Percentiles rank a stretch among this genome's conserved stretches.
Conservation (phyloP, 2,329 filamentous ascomycete genomes). For the Bertia moriformis region DNA sequence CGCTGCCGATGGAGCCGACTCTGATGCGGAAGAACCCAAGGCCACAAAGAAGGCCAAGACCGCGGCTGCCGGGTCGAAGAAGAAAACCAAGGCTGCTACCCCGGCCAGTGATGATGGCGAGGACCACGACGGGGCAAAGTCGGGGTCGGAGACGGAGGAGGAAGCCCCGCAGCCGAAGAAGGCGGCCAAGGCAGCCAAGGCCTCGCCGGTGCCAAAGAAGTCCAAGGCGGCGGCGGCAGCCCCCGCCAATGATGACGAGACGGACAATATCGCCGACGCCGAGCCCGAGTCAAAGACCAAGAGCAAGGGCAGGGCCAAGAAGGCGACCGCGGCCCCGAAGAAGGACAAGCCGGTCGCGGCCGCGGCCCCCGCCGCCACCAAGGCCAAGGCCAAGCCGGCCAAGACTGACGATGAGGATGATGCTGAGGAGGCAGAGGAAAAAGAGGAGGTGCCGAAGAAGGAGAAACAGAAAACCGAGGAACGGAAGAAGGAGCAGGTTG, state of each 20-base stretch:
- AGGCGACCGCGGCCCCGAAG: slow-evolving; percentile 8
- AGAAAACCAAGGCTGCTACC: slow-evolving; percentile 5
- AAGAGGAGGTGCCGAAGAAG: slow-evolving; percentile 6
- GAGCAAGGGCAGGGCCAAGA: slow-evolving; percentile 8
- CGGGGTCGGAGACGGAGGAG: slow-evolving; percentile 8
- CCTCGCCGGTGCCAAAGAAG: slow-evolving; percentile 10
- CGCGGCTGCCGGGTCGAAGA: slow-evolving; percentile 12
- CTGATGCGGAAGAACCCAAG: slow-evolving; percentile 7
- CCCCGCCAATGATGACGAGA: slow-evolving; percentile 12
- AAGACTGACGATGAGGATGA: slow-evolving; percentile 7
- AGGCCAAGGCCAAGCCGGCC: slow-evolving; percentile 9
- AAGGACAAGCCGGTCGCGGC: slow-evolving; percentile 7
- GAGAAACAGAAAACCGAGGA: slow-evolving; percentile 5
- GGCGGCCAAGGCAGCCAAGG: slow-evolving; percentile 10
- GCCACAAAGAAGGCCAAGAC: slow-evolving; percentile 18
- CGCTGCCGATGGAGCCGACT: too few species aligned
- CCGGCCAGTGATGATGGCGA: slow-evolving; percentile 5
- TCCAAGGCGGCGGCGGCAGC: slow-evolving; percentile 23
- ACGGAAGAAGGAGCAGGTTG: slow-evolving; percentile 2
- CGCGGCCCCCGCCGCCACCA: neutral
- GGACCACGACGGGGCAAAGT: slow-evolving; percentile 6
- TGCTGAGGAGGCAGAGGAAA: too few species aligned
- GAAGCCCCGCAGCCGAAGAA: too few species aligned
- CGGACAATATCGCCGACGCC: slow-evolving; percentile 6
- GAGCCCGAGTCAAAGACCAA: slow-evolving; percentile 22